Evolutionary conservation across 306 rosid genomes (phyloP).

Genomic region (Leucaena leucocephala): DNA sequence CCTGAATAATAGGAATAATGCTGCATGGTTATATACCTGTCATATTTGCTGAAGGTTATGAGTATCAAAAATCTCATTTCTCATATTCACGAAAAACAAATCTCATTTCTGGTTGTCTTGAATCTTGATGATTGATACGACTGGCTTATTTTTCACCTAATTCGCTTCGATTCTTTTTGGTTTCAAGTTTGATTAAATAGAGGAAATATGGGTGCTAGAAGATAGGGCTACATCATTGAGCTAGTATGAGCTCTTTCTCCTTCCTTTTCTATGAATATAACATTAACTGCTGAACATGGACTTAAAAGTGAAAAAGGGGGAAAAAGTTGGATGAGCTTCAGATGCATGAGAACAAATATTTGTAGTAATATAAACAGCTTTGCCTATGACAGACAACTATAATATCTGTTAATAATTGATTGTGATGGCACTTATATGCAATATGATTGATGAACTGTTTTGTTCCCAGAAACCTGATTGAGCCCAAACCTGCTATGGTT

Average conservation of each 20-base stretch:
- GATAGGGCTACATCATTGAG: not conserved
- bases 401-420: not conserved
- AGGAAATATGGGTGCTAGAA: not conserved
- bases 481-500: not conserved
- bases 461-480: not conserved
- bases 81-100: too few relatives aligned
- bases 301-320: too few relatives aligned
- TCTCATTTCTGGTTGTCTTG: not conserved
- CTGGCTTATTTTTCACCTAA: not conserved
- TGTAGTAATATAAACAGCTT: not conserved
- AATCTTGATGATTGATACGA: not conserved
- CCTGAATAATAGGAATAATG: conserved; percentile 5
- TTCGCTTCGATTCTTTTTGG: not conserved
- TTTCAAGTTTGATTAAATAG: conserved; percentile 11
- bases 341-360: not conserved
- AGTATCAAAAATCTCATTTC: not conserved
- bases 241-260: not conserved
- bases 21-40: conserved; percentile 3
- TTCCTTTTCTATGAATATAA: not conserved
- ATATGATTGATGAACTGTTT: conserved; percentile 1
- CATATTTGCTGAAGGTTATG: not conserved
- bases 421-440: not conserved
- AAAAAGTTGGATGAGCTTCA: not conserved
- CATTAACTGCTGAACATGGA: not conserved
- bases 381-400: not conserved